Evolutionary conservation across 83 land plant species (phyloP).

Genomic region (Picea engelmannii): DNA sequence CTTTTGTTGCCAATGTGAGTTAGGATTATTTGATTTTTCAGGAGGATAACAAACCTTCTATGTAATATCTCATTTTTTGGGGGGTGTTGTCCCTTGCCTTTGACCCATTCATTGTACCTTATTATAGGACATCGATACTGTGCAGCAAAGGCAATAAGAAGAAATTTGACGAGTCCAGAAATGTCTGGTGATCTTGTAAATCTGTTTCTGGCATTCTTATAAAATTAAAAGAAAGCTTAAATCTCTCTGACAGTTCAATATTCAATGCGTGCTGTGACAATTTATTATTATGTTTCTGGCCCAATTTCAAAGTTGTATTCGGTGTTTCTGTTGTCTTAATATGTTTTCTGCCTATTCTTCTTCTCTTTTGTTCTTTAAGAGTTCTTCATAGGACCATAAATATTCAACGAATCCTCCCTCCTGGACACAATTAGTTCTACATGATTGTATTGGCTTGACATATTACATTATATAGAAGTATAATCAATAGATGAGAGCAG

Average conservation of each 20-base stretch:
- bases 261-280: not conserved
- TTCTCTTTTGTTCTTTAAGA: too few species aligned
- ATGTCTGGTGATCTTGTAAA: conserved; percentile 13
- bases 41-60: conserved; percentile 10
- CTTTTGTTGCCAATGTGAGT: conserved; percentile 6
- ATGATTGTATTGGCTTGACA: too few species aligned
- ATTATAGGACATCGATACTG: conserved; percentile 2
- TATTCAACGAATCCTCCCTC: too few species aligned
- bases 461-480: too few species aligned
- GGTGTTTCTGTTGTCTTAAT: too few species aligned
- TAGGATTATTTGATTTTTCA: conserved; percentile 11
- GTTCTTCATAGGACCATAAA: too few species aligned
- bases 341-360: too few species aligned
- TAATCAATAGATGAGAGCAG: too few species aligned
- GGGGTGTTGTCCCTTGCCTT: conserved; percentile 4
- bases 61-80: conserved; percentile 20
- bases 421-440: too few species aligned
- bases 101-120: conserved; percentile 13
- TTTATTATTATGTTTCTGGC: too few species aligned
- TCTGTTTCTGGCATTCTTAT: conserved; percentile 1
- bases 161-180: conserved; percentile 14
- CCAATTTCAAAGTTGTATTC: too few species aligned
- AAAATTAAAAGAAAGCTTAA: not conserved
- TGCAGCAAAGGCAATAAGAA: conserved; percentile 11
- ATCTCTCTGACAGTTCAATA: conserved; percentile 9